Percentiles rank a stretch among this genome's conserved stretches.
These are phyloP conservation scores for Backusella psychrophila DNA, from an alignment of 192 early-diverging fungal genomes.

Conservation along the genomic window DNA sequence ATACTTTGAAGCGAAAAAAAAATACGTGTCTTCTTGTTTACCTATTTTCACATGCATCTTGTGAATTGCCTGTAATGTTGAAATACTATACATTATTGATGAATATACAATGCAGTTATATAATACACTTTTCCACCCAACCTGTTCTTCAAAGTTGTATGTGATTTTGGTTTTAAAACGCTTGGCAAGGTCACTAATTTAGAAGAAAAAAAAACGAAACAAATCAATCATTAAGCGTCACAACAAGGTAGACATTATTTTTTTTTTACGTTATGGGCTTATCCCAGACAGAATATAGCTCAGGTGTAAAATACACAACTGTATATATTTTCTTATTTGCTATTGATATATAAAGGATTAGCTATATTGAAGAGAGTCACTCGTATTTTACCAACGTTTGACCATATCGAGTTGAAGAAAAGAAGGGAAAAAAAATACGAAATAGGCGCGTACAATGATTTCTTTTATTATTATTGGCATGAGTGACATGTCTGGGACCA, in stretches of 20 bases:
- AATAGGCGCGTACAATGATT: background rate
- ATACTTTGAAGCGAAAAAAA: background rate
- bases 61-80: background rate
- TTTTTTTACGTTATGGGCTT: background rate
- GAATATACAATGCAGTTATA: no score
- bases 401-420: no score
- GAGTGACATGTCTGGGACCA: no score
- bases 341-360: background rate
- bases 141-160: conserved; percentile 6
- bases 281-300: background rate
- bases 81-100: no score
- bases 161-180: background rate
- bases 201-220: background rate
- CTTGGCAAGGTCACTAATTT: background rate
- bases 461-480: background rate
- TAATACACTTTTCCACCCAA: background rate
- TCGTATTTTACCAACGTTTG: no score
- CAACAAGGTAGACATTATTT: no score
- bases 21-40: background rate
- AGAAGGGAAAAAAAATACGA: no score
- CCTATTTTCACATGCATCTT: background rate
- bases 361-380: no score
- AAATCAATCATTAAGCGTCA: no score
- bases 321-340: background rate
- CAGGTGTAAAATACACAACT: background rate